phyloP scores from a whole-genome alignment of 768 basidiomycete species.

The Myochromella boudieri region DNA sequence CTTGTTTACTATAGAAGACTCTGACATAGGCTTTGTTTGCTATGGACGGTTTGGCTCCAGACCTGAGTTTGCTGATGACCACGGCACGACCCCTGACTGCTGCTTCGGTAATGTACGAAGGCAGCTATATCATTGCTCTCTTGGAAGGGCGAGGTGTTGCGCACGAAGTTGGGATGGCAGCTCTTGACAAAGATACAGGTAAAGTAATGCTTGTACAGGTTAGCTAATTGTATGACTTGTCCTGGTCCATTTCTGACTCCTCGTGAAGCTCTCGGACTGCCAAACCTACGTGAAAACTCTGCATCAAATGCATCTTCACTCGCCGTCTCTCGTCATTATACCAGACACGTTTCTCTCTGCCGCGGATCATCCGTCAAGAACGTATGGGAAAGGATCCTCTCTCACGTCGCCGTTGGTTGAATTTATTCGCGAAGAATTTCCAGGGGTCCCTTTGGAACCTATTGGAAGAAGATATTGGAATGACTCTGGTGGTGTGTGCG shows the following conservation, averaged over 20 bases:
- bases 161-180: constrained; percentile 85
- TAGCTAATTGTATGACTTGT: background rate
- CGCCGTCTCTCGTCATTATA: constrained; percentile 69
- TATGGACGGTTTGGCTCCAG: too few relatives aligned
- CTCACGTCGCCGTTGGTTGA: constrained; percentile 67
- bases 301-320: constrained; percentile 81
- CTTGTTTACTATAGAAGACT: too few relatives aligned
- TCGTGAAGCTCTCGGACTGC: constrained; percentile 71
- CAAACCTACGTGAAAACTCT: constrained; percentile 88
- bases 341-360: constrained; percentile 78
- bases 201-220: constrained; percentile 80
- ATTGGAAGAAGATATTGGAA: constrained; percentile 86
- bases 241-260: constrained; percentile 4
- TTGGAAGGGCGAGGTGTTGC: constrained; percentile 79
- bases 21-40: too few relatives aligned
- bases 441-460: constrained; percentile 63
- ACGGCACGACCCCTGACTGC: constrained; percentile 68
- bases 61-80: too few relatives aligned
- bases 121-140: constrained; percentile 64
- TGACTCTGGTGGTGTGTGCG: constrained; percentile 61
- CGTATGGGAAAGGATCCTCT: constrained; percentile 41
- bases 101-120: constrained; percentile 57
- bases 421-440: constrained; percentile 74
- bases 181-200: constrained; percentile 78
- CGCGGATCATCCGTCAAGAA: constrained; percentile 46